Evolutionary conservation across 75 land plant species (phyloP).

Genomic region (Adiantum capillusveneris): DNA sequence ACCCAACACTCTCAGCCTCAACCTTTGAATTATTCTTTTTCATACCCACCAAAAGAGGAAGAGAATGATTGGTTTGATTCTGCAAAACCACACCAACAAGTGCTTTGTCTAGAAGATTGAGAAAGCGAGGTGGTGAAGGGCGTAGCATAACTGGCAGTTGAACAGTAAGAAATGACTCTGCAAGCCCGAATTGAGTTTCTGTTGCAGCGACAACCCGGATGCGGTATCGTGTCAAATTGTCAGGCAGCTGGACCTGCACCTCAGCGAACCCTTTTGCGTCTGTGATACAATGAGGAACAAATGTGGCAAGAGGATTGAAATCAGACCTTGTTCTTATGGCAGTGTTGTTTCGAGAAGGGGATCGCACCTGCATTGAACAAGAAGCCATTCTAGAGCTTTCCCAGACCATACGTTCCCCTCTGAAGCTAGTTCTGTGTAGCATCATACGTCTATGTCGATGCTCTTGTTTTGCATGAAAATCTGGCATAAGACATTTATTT

Average conservation of each 20-base stretch:
- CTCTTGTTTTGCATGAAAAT: neutral
- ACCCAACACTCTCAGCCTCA: neutral
- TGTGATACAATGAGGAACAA: neutral
- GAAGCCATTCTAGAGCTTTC: no score
- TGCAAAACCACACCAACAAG: neutral
- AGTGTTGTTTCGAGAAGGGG: neutral
- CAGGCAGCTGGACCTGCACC: neutral
- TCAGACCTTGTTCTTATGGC: neutral
- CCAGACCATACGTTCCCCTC: no score
- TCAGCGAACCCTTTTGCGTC: neutral
- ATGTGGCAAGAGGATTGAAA: slow-evolving; percentile 1
- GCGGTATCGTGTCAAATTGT: slow-evolving; percentile 1
- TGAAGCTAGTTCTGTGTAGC: no score
- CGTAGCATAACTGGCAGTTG: neutral
- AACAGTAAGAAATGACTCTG: neutral
- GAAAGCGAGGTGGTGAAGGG: slow-evolving; percentile 1
- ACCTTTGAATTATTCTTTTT: neutral
- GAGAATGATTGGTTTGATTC: neutral
- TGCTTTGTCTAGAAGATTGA: neutral
- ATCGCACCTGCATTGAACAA: neutral
- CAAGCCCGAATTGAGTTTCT: neutral
- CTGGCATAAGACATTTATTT: neutral
- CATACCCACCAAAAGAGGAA: neutral
- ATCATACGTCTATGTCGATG: no score
- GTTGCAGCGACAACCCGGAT: neutral